Evolutionary conservation across 2,329 filamentous ascomycete genomes (phyloP).

Genomic region (Diaporthe eres): DNA sequence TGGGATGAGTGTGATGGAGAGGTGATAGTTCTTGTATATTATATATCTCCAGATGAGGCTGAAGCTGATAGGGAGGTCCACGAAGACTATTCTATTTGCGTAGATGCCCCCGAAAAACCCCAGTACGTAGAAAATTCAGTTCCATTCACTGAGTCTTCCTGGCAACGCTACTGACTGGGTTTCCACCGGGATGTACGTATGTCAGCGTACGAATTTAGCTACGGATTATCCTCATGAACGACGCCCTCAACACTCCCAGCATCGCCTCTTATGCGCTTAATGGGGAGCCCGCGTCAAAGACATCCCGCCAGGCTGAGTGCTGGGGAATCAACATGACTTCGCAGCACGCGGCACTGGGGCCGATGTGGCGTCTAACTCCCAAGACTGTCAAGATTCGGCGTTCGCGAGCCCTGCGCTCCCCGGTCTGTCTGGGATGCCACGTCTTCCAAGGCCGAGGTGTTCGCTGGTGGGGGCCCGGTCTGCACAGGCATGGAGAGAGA

Average conservation of each 20-base stretch:
- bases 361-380: slow-evolving; percentile 9
- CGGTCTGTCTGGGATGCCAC: slow-evolving; percentile 11
- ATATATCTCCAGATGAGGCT: background rate
- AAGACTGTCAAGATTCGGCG: background rate
- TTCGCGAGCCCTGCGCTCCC: slow-evolving; percentile 5
- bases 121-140: background rate
- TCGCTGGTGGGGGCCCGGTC: background rate
- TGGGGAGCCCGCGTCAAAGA: background rate
- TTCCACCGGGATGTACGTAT: background rate
- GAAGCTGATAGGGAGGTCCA: background rate
- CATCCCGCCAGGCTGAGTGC: background rate
- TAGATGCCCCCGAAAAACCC: background rate
- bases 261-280: background rate
- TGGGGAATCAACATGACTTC: background rate
- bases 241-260: background rate
- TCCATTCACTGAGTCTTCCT: background rate
- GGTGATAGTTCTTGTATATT: background rate
- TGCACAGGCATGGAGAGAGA: background rate
- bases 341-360: background rate
- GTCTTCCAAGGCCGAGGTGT: slow-evolving; percentile 10
- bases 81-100: background rate
- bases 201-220: background rate
- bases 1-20: background rate
- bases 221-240: background rate
- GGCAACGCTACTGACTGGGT: no score